Base-by-base conservation (phyloP, 2,329 filamentous ascomycete species). In the Penicillium sp. region DNA sequence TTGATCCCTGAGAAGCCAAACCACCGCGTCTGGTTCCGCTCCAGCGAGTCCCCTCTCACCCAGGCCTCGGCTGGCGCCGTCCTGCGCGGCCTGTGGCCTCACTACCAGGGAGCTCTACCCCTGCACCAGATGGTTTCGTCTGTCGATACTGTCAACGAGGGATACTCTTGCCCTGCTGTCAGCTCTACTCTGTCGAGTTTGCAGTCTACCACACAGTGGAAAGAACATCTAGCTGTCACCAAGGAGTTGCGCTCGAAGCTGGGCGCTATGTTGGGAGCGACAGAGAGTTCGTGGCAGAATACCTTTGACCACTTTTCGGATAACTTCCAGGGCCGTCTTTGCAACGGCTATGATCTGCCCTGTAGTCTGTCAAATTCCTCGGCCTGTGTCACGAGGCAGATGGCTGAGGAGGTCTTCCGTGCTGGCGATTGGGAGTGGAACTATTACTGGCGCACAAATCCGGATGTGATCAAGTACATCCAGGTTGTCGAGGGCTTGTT, bases 401-500 rank as follows among this genome's bases (percentile, higher is more conserved):
- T 74, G 59, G 74, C 71, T 0, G 54, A 75, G 1, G 69, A 75
- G 50, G 73, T 73, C 9, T 77, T 77, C 61, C 73, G 75, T 31
- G 74, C 73, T 2, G 75, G 75, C 6, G 75, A 77, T 48, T 77
- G 75, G 75, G 73, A 75, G 52, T 77, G 73, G 71, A 76, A 77
- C 47, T 77, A 76, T 61, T 75, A 72, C 62, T 77, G 72, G 73
- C 70, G 74, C 8, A 60, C 61, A 4, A 76, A 72, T 41, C 63
- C 67, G 0, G 67, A 75, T 41, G 73, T 65, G 4, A 65, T 62
- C n/a, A 65, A 66, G 46, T 77, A 77, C 42, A 77, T 77, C 37
- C 72, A 73, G 53, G 58, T 71, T 2, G 69, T 73, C 2, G 70
- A 76, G 53, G 74, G 74, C 9, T 55, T 75, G 12, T 77, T 77